Percentiles rank a stretch among this genome's conserved stretches.
Conservation (phyloP, 2,329 filamentous ascomycete genomes). For the Cladophialophora yegresii region DNA sequence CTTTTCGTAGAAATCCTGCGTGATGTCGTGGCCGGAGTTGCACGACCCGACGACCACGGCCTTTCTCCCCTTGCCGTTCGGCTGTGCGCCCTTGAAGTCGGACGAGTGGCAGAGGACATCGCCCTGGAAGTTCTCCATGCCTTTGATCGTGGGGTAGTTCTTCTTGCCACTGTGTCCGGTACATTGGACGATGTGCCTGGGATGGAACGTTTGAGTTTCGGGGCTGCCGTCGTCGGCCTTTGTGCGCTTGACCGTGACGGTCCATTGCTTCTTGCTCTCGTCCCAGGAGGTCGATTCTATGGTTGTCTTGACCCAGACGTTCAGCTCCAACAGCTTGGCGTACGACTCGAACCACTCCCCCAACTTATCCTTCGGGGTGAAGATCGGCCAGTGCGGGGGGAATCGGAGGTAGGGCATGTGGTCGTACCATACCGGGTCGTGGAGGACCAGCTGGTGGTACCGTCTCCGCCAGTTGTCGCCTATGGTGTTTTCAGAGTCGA, state of each 20-base stretch:
- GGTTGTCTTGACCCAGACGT: slow-evolving; percentile 63
- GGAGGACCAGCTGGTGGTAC: slow-evolving; percentile 66
- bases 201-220: slow-evolving; percentile 59
- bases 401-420: slow-evolving; percentile 66
- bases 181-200: slow-evolving; percentile 65
- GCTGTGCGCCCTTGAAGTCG: slow-evolving; percentile 57
- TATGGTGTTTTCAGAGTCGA: slow-evolving; percentile 60
- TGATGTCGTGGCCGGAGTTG: slow-evolving; percentile 62
- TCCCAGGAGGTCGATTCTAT: slow-evolving; percentile 55
- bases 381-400: slow-evolving; percentile 66
- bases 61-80: slow-evolving; percentile 56
- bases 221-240: slow-evolving; percentile 44
- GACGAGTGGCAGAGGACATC: slow-evolving; percentile 63
- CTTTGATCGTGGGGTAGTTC: slow-evolving; percentile 53
- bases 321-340: slow-evolving; percentile 65
- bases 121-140: slow-evolving; percentile 59
- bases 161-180: slow-evolving; percentile 70
- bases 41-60: slow-evolving; percentile 68
- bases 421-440: slow-evolving; percentile 63
- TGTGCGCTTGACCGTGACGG: slow-evolving; percentile 52
- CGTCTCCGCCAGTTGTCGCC: slow-evolving; percentile 67
- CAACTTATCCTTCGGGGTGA: slow-evolving; percentile 71
- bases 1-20: slow-evolving; percentile 66
- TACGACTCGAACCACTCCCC: slow-evolving; percentile 70
- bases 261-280: slow-evolving; percentile 56